Evolutionary conservation across 1,284 basidiomycete genomes (phyloP).

Genomic region (Agroathelia rolfsii): DNA sequence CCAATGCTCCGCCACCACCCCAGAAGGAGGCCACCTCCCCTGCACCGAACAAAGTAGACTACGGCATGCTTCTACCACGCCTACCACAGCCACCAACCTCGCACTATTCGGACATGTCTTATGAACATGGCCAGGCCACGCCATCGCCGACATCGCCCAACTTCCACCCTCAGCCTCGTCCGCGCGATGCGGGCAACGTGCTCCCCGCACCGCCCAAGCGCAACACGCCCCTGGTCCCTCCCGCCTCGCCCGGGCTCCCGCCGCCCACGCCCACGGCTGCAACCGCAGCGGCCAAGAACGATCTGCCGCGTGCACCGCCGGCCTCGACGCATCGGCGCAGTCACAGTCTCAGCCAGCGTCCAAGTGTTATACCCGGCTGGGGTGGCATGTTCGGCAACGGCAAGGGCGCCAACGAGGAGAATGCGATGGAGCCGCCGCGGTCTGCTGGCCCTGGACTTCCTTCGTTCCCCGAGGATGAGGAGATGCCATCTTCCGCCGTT

Average conservation of each 20-base stretch:
- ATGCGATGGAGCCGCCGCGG: slow-evolving; percentile 30
- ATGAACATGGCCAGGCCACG: slow-evolving; percentile 42
- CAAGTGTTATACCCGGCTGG: slow-evolving; percentile 32
- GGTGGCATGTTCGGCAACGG: slow-evolving; percentile 42
- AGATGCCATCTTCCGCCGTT: too few relatives aligned
- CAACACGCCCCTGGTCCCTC: slow-evolving; percentile 27
- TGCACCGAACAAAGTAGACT: slow-evolving; percentile 46
- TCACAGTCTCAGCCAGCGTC: slow-evolving; percentile 70
- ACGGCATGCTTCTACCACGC: slow-evolving; percentile 73
- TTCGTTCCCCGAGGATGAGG: slow-evolving; percentile 33
- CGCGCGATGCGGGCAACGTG: slow-evolving; percentile 31
- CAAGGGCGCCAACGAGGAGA: slow-evolving; percentile 24
- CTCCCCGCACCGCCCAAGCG: slow-evolving; percentile 15
- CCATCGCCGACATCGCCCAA: slow-evolving; percentile 44
- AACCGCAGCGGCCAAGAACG: slow-evolving; percentile 16
- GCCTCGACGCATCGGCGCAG: slow-evolving; percentile 60
- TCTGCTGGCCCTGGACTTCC: slow-evolving; percentile 51
- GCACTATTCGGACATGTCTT: slow-evolving; percentile 70
- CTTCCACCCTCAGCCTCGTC: slow-evolving; percentile 46
- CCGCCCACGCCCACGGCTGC: slow-evolving; percentile 16
- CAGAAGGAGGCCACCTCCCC: slow-evolving; percentile 10
- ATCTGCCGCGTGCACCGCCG: slow-evolving; percentile 52
- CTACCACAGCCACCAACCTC: slow-evolving; percentile 73
- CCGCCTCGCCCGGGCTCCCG: slow-evolving; percentile 19
- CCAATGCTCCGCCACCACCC: slow-evolving; percentile 12